Evolutionary conservation across 495 filamentous ascomycete species (phyloP), one percentile per base, ranked within the genome.

Genomic region (Pseudomonodictys pantanalensis): DNA sequence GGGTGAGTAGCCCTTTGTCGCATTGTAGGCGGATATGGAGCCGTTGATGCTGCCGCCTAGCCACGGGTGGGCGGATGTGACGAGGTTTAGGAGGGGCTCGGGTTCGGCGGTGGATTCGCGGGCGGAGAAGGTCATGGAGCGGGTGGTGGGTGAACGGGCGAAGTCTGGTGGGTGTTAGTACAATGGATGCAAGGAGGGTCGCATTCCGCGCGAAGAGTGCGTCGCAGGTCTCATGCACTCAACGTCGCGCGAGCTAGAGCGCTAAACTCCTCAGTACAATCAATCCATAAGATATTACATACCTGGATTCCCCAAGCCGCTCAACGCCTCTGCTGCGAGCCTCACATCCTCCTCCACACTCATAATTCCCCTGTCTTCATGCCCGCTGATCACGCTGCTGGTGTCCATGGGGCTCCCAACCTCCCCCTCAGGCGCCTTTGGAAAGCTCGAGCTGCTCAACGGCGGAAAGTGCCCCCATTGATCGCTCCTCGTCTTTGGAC

Each of bases 1-100:
- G 0, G 91, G 90, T 4, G 89, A 91, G 68, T 93, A 93, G 23
- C 87, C 87, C 71, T 97, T 96, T 17, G 87, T 87, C 3, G 79
- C 83, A 28, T 84, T 81, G 68, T 96, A 97, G 2, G 88, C 88
- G 26, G 86, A 87, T 1, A 91, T 77, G 0, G 90, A 91, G 42
- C 84, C 85, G 66, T 86, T 86, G 61, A 96, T 90, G 0, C 90
- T 87, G 9, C 87, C 86, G 1, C 85, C 87, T 28, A 95, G 79
- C 47, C 90, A 76, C 11, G 90, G 89, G 64, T 95, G 88, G 2
- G 84, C 83, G 2, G 88, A 85, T 3, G 89, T 91, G 9, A 96
- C 76, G 29, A 97, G 79, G 11, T 87, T 84, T 4, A 95, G 77
- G 3, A 95, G 78, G 2, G 91, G 91, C 72, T 92, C 89, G 6